phyloP scores from a whole-genome alignment of 768 basidiomycete species.

The Hygrophoropsis aurantiaca region DNA sequence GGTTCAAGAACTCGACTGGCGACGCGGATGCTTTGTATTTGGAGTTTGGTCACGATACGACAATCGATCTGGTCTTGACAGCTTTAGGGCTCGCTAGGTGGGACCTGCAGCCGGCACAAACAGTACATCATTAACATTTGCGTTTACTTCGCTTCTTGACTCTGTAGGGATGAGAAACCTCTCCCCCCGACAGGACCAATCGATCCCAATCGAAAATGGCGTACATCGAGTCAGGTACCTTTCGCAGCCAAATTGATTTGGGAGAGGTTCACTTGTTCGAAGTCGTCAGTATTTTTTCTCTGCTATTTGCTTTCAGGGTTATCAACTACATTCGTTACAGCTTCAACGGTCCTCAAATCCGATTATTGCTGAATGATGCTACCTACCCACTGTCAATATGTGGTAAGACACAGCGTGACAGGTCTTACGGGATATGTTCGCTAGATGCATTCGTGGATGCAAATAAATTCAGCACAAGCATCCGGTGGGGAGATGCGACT shows the following conservation, averaged over 20 bases:
- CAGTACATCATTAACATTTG: not conserved
- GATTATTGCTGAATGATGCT: slow-evolving; percentile 35
- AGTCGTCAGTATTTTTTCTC: slow-evolving; percentile 14
- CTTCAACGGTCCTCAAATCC: slow-evolving; percentile 28
- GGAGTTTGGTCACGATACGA: slow-evolving; percentile 39
- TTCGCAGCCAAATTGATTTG: slow-evolving; percentile 38
- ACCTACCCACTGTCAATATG: slow-evolving; percentile 32
- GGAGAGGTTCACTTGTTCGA: slow-evolving; percentile 33
- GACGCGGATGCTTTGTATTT: slow-evolving; percentile 27
- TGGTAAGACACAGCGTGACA: slow-evolving; percentile 18
- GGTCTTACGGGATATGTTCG: slow-evolving; percentile 30
- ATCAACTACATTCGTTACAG: slow-evolving; percentile 1
- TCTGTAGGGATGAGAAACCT: slow-evolving; percentile 29
- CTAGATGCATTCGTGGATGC: slow-evolving; percentile 28
- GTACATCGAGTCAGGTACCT: slow-evolving; percentile 34
- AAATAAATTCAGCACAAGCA: slow-evolving; percentile 15
- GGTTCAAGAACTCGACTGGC: slow-evolving; percentile 29
- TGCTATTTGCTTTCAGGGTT: not conserved
- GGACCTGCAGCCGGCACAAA: slow-evolving; percentile 1
- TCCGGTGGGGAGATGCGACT: slow-evolving; percentile 27
- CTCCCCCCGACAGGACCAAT: slow-evolving; percentile 25
- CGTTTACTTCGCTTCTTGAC: not conserved
- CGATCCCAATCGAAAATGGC: slow-evolving; percentile 25
- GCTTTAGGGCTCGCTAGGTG: slow-evolving; percentile 34
- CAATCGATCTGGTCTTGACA: slow-evolving; percentile 34